Base-by-base conservation (phyloP, 805 yeast genomes). In the Nakazawaea wickerhamii region DNA sequence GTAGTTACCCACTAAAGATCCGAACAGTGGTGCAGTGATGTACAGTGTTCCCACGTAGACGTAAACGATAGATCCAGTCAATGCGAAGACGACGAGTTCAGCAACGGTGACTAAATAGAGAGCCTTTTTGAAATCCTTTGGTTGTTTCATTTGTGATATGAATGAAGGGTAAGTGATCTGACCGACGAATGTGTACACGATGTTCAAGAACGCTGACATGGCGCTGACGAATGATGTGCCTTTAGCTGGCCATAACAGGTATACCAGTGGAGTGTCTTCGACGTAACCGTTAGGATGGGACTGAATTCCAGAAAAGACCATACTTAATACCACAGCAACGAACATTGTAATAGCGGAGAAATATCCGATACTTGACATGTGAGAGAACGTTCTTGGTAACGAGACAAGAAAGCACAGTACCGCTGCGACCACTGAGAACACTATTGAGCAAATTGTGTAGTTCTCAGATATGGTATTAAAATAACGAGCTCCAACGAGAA, bases 91-190 rank as follows among this genome's bases (percentile, higher is more conserved):
- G 28, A 74, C 48, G 33, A 78, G 57, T 53, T 78, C 81, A 27
- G 70, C 66, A 18, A 61, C 36, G 1, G 81, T 74, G 32, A 77
- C 82, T 3, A 71, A 59, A 48, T 66, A 66, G 19, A 77, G 57
- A 1, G 80, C 81, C 59, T 77, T 77, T 47, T 66, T 71, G 63
- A 77, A 77, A 40, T 77, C 83, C 36, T 60, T 60, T 22, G 83
- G 84, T 40, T 65, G 61, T 48, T 64, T 67, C 84, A 77, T 77
- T 51, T 77, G 79, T 10, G 76, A 64, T 45, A 77, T 77, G 57
- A 77, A 77, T 17, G 81, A 75, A 1, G 82, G 83, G 48, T 77
- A 77, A 4, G 79, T 73, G 55, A 77, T 73, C 56, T 77, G 84
- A 3, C 84, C 84, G 18, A 76, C 82, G 59, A 77, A 77, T 1